A percentile compares a stretch with the other conserved stretches of the same genome.
Conservation (phyloP, 208 protist species). For the Trypanosomatidae sp. region DNA sequence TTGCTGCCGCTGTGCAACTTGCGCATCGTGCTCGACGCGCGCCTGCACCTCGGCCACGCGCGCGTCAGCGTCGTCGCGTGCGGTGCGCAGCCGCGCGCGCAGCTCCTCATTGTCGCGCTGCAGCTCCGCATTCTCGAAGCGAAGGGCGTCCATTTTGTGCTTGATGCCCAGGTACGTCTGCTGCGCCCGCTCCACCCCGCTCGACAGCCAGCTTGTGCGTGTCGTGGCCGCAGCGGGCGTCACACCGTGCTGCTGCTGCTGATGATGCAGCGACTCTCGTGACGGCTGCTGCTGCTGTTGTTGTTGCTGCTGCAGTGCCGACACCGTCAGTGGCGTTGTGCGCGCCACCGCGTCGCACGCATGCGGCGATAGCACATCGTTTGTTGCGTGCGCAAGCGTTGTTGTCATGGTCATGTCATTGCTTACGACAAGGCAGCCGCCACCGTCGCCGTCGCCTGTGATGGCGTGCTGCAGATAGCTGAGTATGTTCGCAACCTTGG, state of each 20-base stretch:
- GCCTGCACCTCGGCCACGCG: slow-evolving; percentile 15
- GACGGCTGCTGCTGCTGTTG: too few relatives aligned
- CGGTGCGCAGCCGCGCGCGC: slow-evolving; percentile 16
- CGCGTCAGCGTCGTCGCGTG: slow-evolving; percentile 18
- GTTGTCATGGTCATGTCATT: background rate
- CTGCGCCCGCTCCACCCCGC: slow-evolving; percentile 19
- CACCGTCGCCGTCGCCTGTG: background rate
- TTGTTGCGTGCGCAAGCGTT: slow-evolving; percentile 14
- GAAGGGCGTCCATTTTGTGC: slow-evolving; percentile 56
- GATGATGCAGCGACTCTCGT: background rate
- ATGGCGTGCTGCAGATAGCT: slow-evolving; percentile 59
- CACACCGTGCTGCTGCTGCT: background rate
- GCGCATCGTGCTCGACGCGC: background rate
- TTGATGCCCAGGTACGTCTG: slow-evolving; percentile 71
- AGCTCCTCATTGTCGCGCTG: slow-evolving; percentile 58
- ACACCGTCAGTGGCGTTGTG: background rate
- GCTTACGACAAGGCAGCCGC: background rate
- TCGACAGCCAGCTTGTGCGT: background rate
- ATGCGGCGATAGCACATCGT: slow-evolving; percentile 6
- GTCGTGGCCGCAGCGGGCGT: background rate
- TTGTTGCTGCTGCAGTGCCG: too few relatives aligned
- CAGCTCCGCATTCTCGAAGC: slow-evolving; percentile 63
- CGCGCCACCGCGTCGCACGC: slow-evolving; percentile 3
- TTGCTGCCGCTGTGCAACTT: background rate
- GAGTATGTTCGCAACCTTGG: slow-evolving; percentile 76